phyloP scores from a whole-genome alignment of 179 eudicot genomes.

The Camellia oleifera region DNA sequence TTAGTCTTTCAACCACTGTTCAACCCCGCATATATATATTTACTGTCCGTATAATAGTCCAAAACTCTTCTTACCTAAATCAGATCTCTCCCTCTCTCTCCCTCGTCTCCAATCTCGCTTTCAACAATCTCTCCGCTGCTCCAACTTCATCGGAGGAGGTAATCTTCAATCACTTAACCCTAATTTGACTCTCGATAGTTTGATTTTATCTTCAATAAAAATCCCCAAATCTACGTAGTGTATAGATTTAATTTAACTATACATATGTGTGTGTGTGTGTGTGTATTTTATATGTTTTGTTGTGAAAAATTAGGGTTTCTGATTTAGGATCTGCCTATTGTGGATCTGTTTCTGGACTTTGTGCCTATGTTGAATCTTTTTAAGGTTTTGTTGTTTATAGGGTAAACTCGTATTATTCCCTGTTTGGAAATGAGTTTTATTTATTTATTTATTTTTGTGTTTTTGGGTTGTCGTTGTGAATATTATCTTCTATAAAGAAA shows the following conservation, averaged over 20 bases:
- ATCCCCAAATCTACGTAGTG: neutral
- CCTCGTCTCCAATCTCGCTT: neutral
- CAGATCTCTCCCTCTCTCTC: neutral
- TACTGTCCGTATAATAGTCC: no score
- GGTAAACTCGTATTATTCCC: neutral
- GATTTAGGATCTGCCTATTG: slow-evolving; percentile 7
- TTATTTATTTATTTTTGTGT: no score
- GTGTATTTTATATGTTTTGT: neutral
- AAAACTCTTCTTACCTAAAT: no score
- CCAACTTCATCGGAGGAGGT: slow-evolving; percentile 8
- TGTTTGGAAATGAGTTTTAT: neutral
- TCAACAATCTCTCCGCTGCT: slow-evolving; percentile 1
- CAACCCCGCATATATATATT: no score
- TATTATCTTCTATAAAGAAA: no score
- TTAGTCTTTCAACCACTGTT: no score
- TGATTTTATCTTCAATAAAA: neutral
- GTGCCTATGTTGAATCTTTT: neutral
- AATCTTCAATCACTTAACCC: slow-evolving; percentile 6
- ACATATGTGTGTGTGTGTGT: neutral
- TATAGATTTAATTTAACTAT: neutral
- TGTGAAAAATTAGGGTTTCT: slow-evolving; percentile 3
- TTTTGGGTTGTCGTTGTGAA: no score
- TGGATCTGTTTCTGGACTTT: neutral
- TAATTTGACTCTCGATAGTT: neutral
- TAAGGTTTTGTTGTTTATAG: neutral